A percentile compares a stretch with the other conserved stretches of the same genome.
Conservation (phyloP, 495 filamentous ascomycete genomes). For the Penicillium canariense region DNA sequence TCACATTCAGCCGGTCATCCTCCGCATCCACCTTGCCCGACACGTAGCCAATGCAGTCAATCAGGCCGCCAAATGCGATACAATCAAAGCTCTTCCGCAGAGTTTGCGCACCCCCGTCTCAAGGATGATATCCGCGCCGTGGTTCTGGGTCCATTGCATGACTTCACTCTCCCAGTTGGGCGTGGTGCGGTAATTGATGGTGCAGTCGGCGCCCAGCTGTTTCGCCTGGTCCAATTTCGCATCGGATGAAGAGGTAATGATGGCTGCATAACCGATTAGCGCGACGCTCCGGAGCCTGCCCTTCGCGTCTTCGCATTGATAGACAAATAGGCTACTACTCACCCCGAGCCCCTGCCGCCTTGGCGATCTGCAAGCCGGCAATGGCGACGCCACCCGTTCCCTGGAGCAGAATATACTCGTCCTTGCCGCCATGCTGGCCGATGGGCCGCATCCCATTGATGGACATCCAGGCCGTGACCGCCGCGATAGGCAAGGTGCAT, state of each 20-base stretch:
- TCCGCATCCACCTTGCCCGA: constrained; percentile 52
- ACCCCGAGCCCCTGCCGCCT: constrained; percentile 70
- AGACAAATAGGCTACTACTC: background rate
- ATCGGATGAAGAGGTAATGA: constrained; percentile 73
- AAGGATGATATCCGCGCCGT: constrained; percentile 67
- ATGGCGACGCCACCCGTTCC: constrained; percentile 79
- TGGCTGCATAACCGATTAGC: constrained; percentile 38
- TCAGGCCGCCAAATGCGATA: constrained; percentile 64
- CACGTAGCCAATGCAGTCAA: constrained; percentile 66
- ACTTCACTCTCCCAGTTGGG: constrained; percentile 69
- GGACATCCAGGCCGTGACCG: constrained; percentile 77
- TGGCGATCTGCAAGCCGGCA: constrained; percentile 77
- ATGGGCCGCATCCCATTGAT: constrained; percentile 64
- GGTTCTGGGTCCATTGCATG: constrained; percentile 54
- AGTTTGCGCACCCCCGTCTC: constrained; percentile 65
- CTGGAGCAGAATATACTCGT: constrained; percentile 68
- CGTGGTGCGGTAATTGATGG: constrained; percentile 68
- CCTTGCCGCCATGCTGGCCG: constrained; percentile 59
- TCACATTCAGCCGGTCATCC: constrained; percentile 47
- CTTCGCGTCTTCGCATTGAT: no score
- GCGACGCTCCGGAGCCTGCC: no score
- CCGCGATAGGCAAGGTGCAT: constrained; percentile 66
- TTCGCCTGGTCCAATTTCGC: constrained; percentile 63
- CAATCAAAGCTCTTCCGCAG: constrained; percentile 61
- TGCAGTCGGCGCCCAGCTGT: constrained; percentile 52